These are phyloP conservation scores for Pisolithus marmoratus DNA, from an alignment of 768 basidiomycete species.

Conservation along the genomic window DNA sequence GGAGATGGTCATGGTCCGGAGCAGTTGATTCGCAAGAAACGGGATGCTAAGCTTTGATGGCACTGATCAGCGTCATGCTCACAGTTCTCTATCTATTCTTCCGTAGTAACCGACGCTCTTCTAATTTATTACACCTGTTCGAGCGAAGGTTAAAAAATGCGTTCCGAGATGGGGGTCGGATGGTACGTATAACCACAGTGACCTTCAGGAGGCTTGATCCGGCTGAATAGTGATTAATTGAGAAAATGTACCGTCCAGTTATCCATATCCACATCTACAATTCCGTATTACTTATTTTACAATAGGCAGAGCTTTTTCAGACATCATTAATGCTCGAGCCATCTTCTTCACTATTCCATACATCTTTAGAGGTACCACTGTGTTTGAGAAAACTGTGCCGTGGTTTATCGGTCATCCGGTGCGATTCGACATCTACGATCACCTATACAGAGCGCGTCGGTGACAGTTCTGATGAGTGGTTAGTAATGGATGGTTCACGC, in stretches of 20 bases:
- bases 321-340: too few relatives aligned
- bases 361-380: background rate
- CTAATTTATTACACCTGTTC: background rate
- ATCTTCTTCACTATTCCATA: background rate
- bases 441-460: background rate
- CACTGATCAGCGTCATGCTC: background rate
- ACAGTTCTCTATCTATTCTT: background rate
- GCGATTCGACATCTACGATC: background rate
- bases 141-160: too few relatives aligned
- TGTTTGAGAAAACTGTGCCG: background rate
- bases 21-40: conserved; percentile 8
- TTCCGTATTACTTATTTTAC: too few relatives aligned
- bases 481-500: background rate
- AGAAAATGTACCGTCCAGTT: too few relatives aligned
- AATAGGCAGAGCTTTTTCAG: too few relatives aligned
- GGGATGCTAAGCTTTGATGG: conserved; percentile 20
- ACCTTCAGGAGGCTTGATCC: too few relatives aligned
- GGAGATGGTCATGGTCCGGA: conserved; percentile 9
- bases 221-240: too few relatives aligned
- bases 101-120: background rate
- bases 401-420: background rate
- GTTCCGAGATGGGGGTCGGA: too few relatives aligned
- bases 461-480: background rate
- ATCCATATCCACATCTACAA: too few relatives aligned
- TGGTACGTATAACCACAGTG: too few relatives aligned